Evolutionary conservation across 306 rosid species (phyloP).

Genomic region (Vigna unguiculata): DNA sequence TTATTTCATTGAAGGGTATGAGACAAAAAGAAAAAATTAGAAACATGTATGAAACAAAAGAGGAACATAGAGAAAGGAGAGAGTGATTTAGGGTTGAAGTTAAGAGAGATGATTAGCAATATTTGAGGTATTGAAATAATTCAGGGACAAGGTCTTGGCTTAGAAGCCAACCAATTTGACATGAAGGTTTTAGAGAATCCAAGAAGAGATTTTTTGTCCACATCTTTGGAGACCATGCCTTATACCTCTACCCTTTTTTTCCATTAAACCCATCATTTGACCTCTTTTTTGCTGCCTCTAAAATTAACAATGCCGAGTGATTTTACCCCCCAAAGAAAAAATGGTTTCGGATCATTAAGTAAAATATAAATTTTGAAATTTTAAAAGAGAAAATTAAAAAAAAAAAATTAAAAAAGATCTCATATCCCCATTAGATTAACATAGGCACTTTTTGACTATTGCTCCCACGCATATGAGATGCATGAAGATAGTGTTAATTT

Average conservation of each 20-base stretch:
- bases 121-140: conserved; percentile 43
- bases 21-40: conserved; percentile 42
- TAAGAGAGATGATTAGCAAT: conserved; percentile 34
- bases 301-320: conserved; percentile 44
- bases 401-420: not conserved
- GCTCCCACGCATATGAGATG: conserved; percentile 53
- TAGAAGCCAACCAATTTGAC: conserved; percentile 82
- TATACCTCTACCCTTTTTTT: conserved; percentile 52
- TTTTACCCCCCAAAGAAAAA: conserved; percentile 40
- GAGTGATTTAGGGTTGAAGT: conserved; percentile 39
- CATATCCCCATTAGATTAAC: conserved; percentile 39
- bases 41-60: conserved; percentile 41
- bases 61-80: conserved; percentile 2
- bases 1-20: conserved; percentile 40
- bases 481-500: conserved; percentile 74
- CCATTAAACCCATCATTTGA: conserved; percentile 71
- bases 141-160: conserved; percentile 51
- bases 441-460: conserved; percentile 63
- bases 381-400: not conserved
- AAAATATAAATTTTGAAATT: conserved; percentile 27
- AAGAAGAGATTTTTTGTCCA: conserved; percentile 84
- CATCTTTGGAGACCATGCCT: conserved; percentile 86
- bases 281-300: conserved; percentile 59
- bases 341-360: not conserved
- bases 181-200: conserved; percentile 68